Percentiles rank a stretch among this genome's conserved stretches.
These are phyloP conservation scores for Albizia julibrissin DNA, from an alignment of 306 rosid species.

Conservation along the genomic window DNA sequence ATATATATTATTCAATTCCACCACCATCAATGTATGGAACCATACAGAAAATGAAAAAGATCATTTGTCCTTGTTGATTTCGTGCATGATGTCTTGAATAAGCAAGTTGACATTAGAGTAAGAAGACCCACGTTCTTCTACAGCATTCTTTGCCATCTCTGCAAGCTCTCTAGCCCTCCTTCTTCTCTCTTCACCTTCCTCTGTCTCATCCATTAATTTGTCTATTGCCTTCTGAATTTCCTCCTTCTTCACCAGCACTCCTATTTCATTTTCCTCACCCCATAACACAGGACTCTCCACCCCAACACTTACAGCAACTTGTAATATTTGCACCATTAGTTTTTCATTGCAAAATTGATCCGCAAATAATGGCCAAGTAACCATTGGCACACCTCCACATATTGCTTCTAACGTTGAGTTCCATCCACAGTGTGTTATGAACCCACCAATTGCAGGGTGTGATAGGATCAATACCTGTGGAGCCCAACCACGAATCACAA, in stretches of 20 bases:
- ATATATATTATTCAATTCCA: too few species aligned
- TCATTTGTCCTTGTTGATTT: neutral
- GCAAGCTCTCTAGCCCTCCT: conserved; percentile 34
- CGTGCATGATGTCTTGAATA: conserved; percentile 49
- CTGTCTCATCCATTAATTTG: conserved; percentile 40
- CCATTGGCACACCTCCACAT: conserved; percentile 56
- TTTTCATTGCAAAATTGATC: conserved; percentile 54
- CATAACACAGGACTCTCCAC: conserved; percentile 15
- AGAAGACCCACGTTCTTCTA: conserved; percentile 68
- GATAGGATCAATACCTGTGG: conserved; percentile 54
- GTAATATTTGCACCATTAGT: conserved; percentile 29
- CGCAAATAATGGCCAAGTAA: conserved; percentile 60
- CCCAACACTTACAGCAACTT: conserved; percentile 44
- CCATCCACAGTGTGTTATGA: conserved; percentile 70
- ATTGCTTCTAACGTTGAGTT: conserved; percentile 57
- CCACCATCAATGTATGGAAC: too few species aligned
- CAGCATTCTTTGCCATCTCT: conserved; percentile 42
- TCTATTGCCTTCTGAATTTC: conserved; percentile 43
- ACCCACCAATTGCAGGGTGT: conserved; percentile 56
- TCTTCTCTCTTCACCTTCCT: conserved; percentile 44
- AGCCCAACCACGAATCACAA: conserved; percentile 62
- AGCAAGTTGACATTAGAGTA: conserved; percentile 27
- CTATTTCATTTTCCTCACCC: conserved; percentile 40
- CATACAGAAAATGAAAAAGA: neutral
- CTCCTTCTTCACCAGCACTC: conserved; percentile 43